Evolutionary conservation across 192 early-diverging fungal species (phyloP).

Genomic region (Diversispora eburnea): DNA sequence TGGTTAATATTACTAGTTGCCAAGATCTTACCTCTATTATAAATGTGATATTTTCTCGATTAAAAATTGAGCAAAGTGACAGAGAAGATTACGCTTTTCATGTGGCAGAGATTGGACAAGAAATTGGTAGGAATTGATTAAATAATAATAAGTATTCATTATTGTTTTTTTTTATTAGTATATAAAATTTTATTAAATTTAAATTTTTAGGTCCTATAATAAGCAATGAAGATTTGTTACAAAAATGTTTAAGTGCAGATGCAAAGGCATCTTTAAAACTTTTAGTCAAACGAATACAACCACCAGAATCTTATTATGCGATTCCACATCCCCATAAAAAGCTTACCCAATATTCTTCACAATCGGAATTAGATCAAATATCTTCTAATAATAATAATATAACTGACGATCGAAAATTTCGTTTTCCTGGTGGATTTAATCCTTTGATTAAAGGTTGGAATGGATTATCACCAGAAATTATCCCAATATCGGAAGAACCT

Average conservation of each 20-base stretch:
- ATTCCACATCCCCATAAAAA: background rate
- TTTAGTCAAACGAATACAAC: conserved; percentile 4
- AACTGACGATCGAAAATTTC: background rate
- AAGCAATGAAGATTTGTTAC: conserved; percentile 6
- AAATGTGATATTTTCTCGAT: conserved; percentile 33
- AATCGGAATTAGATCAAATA: background rate
- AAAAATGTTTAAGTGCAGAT: conserved; percentile 17
- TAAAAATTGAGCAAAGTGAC: background rate
- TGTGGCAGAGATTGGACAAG: background rate
- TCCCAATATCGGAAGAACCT: background rate
- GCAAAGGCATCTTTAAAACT: conserved; percentile 1
- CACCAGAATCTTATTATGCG: background rate
- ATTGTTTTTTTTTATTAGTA: background rate
- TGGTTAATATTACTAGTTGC: conserved; percentile 34
- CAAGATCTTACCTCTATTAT: conserved; percentile 37
- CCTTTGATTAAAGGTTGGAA: background rate
- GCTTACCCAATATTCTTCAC: background rate
- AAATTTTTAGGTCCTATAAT: background rate
- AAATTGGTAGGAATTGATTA: background rate
- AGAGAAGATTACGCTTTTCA: conserved; percentile 9
- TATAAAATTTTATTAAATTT: background rate
- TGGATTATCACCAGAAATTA: background rate
- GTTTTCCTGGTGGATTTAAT: conserved; percentile 6
- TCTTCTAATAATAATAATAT: background rate
- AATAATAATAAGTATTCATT: background rate